Evolutionary conservation across 2,329 filamentous ascomycete genomes (phyloP).

Genomic region (Colletotrichum sp.): DNA sequence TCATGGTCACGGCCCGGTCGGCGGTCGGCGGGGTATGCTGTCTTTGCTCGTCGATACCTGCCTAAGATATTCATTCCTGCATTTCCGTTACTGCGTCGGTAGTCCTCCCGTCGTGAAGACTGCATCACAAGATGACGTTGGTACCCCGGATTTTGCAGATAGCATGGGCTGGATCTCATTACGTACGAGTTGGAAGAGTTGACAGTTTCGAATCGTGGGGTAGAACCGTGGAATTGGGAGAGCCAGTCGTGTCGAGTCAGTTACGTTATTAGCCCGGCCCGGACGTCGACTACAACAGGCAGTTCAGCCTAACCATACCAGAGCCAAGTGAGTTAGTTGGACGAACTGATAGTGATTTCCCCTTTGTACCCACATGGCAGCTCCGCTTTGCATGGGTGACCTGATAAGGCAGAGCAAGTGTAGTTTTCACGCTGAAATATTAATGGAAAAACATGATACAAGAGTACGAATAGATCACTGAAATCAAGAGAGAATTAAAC

Average conservation of each 20-base stretch:
- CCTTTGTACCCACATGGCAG: not conserved
- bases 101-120: not conserved
- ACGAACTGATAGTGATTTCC: not conserved
- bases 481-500: fast-evolving
- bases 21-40: not conserved
- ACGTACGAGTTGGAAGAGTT: not conserved
- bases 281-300: not conserved
- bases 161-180: not conserved
- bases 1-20: not conserved
- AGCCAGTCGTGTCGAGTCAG: not conserved
- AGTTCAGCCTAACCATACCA: not conserved
- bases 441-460: not conserved
- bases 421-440: not conserved
- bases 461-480: not conserved
- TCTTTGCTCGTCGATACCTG: not conserved
- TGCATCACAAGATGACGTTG: not conserved
- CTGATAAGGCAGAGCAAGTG: not conserved
- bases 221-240: not conserved
- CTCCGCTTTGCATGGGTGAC: not conserved
- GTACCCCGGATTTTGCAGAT: not conserved
- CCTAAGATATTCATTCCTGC: not conserved
- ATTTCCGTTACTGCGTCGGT: not conserved
- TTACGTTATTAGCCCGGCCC: not conserved
- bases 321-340: not conserved
- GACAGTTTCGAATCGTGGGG: not conserved